These are phyloP conservation scores for Diplodia seriata DNA, from an alignment of 2,329 filamentous ascomycete species.

Conservation along the genomic window DNA sequence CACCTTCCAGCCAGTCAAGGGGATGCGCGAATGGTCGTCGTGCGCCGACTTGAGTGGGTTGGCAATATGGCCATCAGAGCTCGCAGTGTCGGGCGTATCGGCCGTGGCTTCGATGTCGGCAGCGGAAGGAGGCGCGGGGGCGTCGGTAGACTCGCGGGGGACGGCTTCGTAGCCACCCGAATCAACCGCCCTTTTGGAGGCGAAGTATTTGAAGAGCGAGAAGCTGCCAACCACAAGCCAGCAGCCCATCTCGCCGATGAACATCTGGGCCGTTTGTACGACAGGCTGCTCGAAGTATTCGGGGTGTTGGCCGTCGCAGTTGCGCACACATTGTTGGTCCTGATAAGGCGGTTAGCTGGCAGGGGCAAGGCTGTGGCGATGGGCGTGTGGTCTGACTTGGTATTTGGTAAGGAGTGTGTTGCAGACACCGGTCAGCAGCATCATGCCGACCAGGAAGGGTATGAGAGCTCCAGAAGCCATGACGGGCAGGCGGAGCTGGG, in stretches of 20 bases:
- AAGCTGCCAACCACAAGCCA: slow-evolving; percentile 86
- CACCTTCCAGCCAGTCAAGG: slow-evolving; percentile 73
- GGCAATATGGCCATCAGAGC: slow-evolving; percentile 54
- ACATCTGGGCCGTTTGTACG: slow-evolving; percentile 96
- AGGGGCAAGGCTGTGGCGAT: slow-evolving; percentile 21
- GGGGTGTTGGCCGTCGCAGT: slow-evolving; percentile 77
- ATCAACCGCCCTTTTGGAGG: slow-evolving; percentile 46
- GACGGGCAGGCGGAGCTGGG: slow-evolving; percentile 34
- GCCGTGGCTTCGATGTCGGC: slow-evolving; percentile 57
- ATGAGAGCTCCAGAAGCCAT: slow-evolving; percentile 78
- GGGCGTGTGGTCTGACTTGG: slow-evolving; percentile 64
- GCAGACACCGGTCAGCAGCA: slow-evolving; percentile 94
- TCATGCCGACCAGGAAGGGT: slow-evolving; percentile 90
- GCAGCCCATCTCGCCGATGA: slow-evolving; percentile 93
- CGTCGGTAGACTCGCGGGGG: slow-evolving; percentile 40
- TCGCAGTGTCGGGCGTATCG: slow-evolving; percentile 52
- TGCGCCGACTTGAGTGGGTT: slow-evolving; percentile 59
- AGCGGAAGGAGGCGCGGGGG: slow-evolving; percentile 44
- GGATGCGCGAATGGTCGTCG: slow-evolving; percentile 63
- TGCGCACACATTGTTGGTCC: slow-evolving; percentile 96
- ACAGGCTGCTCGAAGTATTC: slow-evolving; percentile 91
- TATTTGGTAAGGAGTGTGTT: slow-evolving; percentile 98
- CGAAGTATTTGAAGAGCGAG: slow-evolving; percentile 68
- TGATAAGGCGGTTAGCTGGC: slow-evolving; percentile 47
- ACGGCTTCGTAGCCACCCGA: slow-evolving; percentile 71